These are phyloP conservation scores for Coemansia erecta DNA, from an alignment of 192 early-diverging fungal genomes.

Conservation along the genomic window DNA sequence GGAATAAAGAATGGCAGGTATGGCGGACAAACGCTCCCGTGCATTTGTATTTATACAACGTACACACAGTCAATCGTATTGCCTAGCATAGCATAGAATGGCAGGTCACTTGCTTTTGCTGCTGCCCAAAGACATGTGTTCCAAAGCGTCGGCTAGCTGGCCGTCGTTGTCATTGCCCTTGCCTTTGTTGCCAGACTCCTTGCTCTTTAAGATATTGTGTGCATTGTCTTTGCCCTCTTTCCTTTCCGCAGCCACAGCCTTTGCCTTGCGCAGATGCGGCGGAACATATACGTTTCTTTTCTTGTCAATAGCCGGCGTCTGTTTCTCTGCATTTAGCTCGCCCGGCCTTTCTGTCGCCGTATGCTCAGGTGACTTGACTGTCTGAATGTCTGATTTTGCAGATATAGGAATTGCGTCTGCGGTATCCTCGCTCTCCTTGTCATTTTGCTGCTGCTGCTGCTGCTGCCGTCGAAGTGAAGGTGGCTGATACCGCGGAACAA, in stretches of 20 bases:
- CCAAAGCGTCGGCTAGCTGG: slow-evolving; percentile 1
- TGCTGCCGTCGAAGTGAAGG: slow-evolving; percentile 13
- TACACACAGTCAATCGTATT: neutral
- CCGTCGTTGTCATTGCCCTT: neutral
- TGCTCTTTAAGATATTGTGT: neutral
- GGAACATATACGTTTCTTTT: neutral
- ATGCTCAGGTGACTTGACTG: too few species aligned
- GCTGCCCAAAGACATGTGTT: slow-evolving; percentile 1
- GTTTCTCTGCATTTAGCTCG: neutral
- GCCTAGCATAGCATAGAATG: too few species aligned
- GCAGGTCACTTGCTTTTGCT: neutral
- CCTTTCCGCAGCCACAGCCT: neutral
- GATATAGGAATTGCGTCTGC: neutral
- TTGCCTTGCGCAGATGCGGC: slow-evolving; percentile 6
- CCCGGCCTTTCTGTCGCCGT: neutral
- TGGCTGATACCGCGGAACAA: slow-evolving; percentile 11
- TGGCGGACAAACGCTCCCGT: neutral
- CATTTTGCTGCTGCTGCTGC: neutral
- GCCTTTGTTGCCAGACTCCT: neutral
- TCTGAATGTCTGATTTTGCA: too few species aligned
- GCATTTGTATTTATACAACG: neutral
- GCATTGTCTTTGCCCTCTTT: neutral
- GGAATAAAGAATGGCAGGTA: neutral
- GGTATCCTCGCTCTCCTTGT: neutral
- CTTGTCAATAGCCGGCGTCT: neutral